Percentiles rank a stretch among this genome's conserved stretches.
phyloP scores from a whole-genome alignment of 768 basidiomycete species.

The Macrolepiota albuminosa region DNA sequence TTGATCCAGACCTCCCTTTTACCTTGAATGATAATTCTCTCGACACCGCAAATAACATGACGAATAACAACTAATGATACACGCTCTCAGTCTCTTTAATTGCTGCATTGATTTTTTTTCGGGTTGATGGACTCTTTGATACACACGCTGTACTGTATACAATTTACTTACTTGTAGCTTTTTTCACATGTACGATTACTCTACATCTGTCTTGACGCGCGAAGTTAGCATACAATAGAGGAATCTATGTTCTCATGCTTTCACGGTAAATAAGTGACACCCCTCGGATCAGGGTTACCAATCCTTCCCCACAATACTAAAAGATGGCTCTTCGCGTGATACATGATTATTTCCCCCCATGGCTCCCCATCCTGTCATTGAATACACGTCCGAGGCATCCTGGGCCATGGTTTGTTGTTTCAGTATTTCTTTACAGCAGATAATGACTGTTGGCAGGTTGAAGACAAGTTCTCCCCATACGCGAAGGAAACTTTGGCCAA shows the following conservation, averaged over 20 bases:
- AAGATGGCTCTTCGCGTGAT: neutral
- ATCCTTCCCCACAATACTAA: slow-evolving; percentile 1
- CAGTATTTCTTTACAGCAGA: neutral
- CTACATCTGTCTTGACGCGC: neutral
- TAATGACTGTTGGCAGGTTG: slow-evolving; percentile 45
- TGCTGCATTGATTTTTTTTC: neutral
- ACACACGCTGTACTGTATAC: slow-evolving; percentile 8
- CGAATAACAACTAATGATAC: slow-evolving; percentile 25
- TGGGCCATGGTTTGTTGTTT: slow-evolving; percentile 71
- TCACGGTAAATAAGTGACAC: neutral
- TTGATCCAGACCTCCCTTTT: slow-evolving; percentile 77
- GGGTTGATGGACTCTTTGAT: slow-evolving; percentile 1
- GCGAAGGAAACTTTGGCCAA: slow-evolving; percentile 85
- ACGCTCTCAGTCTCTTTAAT: neutral
- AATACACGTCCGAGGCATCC: slow-evolving; percentile 77
- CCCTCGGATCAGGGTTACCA: slow-evolving; percentile 13
- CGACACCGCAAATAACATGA: slow-evolving; percentile 33
- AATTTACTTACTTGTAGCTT: neutral
- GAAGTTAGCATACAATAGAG: neutral
- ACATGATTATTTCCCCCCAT: slow-evolving; percentile 26
- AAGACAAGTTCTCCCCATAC: slow-evolving; percentile 89
- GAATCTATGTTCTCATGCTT: neutral
- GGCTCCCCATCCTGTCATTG: slow-evolving; percentile 66
- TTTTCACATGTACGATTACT: neutral
- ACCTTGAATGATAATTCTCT: slow-evolving; percentile 40